Evolutionary conservation across 2,329 filamentous ascomycete genomes (phyloP).

Genomic region (Xylaria sp.): DNA sequence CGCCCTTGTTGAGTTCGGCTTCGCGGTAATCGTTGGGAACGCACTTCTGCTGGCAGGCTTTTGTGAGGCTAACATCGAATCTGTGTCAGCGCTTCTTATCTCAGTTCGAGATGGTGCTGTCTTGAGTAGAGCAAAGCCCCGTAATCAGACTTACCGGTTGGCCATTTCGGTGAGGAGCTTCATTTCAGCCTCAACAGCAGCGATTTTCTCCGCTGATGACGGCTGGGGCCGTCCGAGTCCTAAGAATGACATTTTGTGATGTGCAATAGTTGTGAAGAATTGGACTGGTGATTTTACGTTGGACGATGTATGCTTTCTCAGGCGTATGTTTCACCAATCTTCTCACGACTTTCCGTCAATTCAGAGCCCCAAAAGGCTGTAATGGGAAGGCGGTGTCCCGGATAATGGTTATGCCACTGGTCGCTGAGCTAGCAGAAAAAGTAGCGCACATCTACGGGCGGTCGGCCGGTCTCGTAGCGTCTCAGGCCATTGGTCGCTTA

Average conservation of each 20-base stretch:
- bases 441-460: neutral
- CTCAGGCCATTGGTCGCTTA: neutral
- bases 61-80: conserved; percentile 67
- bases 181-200: conserved; percentile 93
- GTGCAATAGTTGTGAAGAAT: neutral
- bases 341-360: conserved; percentile 6
- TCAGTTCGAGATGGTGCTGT: too few species aligned
- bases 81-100: conserved; percentile 22
- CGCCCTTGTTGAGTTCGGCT: conserved; percentile 97
- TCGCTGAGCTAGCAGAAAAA: conserved; percentile 33
- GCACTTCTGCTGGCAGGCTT: conserved; percentile 93
- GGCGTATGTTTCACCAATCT: neutral
- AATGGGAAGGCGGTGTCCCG: conserved; percentile 36
- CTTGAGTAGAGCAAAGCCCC: neutral
- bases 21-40: conserved; percentile 92
- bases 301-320: neutral
- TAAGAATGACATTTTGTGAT: conserved; percentile 70
- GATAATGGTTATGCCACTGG: conserved; percentile 30
- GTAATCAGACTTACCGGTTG: conserved; percentile 87
- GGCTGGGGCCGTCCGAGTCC: conserved; percentile 80
- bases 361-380: neutral
- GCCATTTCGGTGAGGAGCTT: conserved; percentile 98
- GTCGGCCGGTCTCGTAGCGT: neutral
- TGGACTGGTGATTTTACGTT: neutral
- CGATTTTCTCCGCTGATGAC: conserved; percentile 95